Base-by-base conservation (phyloP, 2,329 filamentous ascomycete genomes). In the Fusarium stilboides region DNA sequence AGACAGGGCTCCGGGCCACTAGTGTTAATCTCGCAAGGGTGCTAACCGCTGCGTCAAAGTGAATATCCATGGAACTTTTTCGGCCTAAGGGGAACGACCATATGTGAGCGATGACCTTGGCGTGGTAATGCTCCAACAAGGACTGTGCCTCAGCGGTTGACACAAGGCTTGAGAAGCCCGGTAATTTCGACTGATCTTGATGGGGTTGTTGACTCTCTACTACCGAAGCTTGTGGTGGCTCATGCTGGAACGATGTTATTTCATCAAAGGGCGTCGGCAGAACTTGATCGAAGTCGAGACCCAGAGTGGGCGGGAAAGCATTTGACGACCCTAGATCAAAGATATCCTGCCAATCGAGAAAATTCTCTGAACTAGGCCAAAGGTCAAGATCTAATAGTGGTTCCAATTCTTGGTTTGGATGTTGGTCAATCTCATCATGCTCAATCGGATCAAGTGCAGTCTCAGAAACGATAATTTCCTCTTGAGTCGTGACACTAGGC, bases 301-400 rank as follows among this genome's bases (percentile, higher is more conserved):
- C 13, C 54, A 39, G 2, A 62, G 39, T 8, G 57, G 59, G 5
- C 19, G 47, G 8, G 2, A 28, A 7, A 26, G 22, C 5, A 26
- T 20, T 15, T 39, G 55, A 40, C 2, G 47, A 58, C 15, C 59
- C 60, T 4, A 63, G 13, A 8, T 59, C 60, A 17, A 63, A 63
- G 7, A 63, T 24, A 34, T 63, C 60, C 1, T 55, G 36, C 60
- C 60, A 63, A 31, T 63, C 55, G 1, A 63, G 49, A 2, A 63
- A 24, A 12, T 36, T 49, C 2, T 47, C 60, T 2, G 42, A 28
- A 13, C 28, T 49, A n/a, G 26, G 44, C 13, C 43, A 26, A 1
- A 34, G 20, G 20, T 45, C 26, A 1, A 22, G 34, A 9, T 15
- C 3, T 17, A 15, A 6, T 9, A 31, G 8, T 5, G 17, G 40